Percentiles rank a stretch among this genome's conserved stretches.
These are phyloP conservation scores for Heliosperma pusillum DNA, from an alignment of 148 eudicot genomes.

Conservation along the genomic window DNA sequence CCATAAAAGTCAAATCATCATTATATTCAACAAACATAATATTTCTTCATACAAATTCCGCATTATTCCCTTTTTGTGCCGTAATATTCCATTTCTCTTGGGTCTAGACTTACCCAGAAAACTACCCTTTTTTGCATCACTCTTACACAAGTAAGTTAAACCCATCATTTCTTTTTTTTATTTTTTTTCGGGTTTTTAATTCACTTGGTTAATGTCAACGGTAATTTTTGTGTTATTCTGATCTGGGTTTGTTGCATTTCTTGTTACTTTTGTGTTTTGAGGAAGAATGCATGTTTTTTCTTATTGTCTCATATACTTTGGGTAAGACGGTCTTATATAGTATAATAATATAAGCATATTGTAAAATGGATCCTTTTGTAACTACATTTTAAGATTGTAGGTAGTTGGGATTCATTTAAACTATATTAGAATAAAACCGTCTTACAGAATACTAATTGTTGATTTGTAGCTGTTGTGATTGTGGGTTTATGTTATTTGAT, in stretches of 20 bases:
- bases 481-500: slow-evolving; percentile 2
- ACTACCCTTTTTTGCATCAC: neutral
- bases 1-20: neutral
- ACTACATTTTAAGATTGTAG: too few species aligned
- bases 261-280: neutral
- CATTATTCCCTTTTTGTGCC: neutral
- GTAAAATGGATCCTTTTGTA: too few species aligned
- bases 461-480: slow-evolving; percentile 4
- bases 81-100: neutral
- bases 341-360: too few species aligned
- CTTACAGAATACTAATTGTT: neutral
- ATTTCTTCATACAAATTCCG: neutral
- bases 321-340: neutral
- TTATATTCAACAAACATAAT: neutral
- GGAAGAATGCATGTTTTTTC: neutral
- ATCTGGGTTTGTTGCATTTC: slow-evolving; percentile 10
- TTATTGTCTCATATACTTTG: slow-evolving; percentile 3
- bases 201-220: neutral
- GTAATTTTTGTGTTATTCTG: neutral
- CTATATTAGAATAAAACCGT: too few species aligned
- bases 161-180: neutral
- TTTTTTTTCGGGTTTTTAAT: neutral
- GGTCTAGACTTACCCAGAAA: neutral
- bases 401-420: too few species aligned
- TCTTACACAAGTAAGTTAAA: slow-evolving; percentile 14